Conservation (phyloP, 2,329 filamentous ascomycete genomes). For the Alternaria sp. region DNA sequence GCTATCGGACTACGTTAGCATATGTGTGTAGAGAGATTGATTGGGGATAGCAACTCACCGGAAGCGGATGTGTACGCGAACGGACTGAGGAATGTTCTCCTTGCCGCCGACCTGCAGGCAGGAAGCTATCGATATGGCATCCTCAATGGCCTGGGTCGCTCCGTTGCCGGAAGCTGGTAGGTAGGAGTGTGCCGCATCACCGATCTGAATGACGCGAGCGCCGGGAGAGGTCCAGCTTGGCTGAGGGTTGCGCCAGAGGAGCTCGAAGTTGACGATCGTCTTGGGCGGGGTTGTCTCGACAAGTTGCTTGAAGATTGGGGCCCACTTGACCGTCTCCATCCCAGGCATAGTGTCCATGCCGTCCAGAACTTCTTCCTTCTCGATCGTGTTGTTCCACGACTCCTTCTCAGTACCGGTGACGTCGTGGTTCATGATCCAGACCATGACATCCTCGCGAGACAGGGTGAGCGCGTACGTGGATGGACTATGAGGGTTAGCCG, state of each 20-base stretch:
- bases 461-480: constrained; percentile 55
- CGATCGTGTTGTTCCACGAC: constrained; percentile 57
- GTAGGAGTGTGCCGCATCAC: constrained; percentile 55
- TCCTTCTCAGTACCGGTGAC: constrained; percentile 55
- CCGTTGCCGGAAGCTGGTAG: constrained; percentile 55
- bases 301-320: constrained; percentile 54
- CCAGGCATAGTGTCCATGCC: constrained; percentile 55
- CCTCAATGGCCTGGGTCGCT: constrained; percentile 57
- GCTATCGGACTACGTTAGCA: constrained; percentile 24
- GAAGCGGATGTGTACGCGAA: constrained; percentile 52
- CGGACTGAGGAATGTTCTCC: constrained; percentile 47
- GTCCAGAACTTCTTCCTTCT: constrained; percentile 53
- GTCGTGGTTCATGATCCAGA: constrained; percentile 60
- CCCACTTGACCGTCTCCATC: constrained; percentile 52
- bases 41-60: constrained; percentile 36
- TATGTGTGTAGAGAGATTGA: not conserved
- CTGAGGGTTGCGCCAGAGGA: constrained; percentile 57
- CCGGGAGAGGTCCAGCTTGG: constrained; percentile 53
- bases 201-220: constrained; percentile 54
- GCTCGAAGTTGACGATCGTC: constrained; percentile 58
- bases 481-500: constrained; percentile 30
- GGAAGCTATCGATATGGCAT: constrained; percentile 54
- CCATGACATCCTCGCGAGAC: constrained; percentile 55
- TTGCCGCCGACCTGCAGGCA: constrained; percentile 55
- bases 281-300: constrained; percentile 53